Evolutionary conservation across 225 moss, liverwort and hornwort species (phyloP).

Genomic region (Marchantia polymorpha): DNA sequence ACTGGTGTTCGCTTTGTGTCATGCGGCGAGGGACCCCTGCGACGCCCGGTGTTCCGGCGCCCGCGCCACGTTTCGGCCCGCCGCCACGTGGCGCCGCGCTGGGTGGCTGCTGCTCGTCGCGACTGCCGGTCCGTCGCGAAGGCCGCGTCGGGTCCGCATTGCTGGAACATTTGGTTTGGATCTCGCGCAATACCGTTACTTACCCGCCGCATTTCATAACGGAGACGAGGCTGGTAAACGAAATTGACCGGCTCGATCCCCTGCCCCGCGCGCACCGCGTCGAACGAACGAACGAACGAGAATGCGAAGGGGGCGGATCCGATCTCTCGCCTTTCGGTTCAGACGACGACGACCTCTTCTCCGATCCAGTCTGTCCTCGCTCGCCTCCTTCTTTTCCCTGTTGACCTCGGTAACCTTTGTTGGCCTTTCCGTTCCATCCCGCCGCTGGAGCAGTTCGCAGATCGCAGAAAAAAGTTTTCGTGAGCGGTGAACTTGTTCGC

Average conservation of each 20-base stretch:
- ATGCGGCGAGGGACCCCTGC: neutral
- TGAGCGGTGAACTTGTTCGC: neutral
- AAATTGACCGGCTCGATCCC: neutral
- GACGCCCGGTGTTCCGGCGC: neutral
- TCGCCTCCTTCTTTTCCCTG: neutral
- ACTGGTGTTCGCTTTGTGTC: constrained; percentile 5
- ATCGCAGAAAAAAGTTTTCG: neutral
- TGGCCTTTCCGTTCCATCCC: too few species aligned
- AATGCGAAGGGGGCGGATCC: neutral
- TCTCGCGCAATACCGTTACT: constrained; percentile 15
- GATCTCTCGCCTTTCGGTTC: constrained; percentile 1
- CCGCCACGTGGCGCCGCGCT: neutral
- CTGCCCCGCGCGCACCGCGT: neutral
- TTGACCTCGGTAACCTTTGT: neutral
- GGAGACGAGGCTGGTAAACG: neutral
- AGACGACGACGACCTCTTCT: neutral
- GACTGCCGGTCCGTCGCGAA: neutral
- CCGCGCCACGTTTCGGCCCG: neutral
- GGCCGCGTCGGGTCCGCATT: neutral
- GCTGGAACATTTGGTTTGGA: constrained; percentile 18
- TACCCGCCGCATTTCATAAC: constrained; percentile 18
- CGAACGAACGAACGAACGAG: neutral
- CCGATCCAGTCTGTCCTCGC: neutral
- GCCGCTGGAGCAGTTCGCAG: too few species aligned
- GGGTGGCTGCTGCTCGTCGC: neutral